Evolutionary conservation across 495 filamentous ascomycete species (phyloP).

Genomic region (Talaromyces proteolyticus): DNA sequence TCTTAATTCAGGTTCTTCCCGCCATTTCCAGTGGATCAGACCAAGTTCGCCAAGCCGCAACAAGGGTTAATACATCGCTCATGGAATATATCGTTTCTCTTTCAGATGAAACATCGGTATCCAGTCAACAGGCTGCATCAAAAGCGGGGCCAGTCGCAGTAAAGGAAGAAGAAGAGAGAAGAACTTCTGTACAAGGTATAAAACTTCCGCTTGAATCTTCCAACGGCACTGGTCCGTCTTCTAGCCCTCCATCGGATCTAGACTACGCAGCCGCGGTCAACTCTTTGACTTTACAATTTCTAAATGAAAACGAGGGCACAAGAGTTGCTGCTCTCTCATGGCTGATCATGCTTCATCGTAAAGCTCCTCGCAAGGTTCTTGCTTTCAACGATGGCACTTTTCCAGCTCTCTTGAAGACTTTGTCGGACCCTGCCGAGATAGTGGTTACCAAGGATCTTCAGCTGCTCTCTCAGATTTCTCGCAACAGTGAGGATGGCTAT

Average conservation of each 20-base stretch:
- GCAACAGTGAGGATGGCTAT: constrained; percentile 93
- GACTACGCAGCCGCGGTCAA: constrained; percentile 98
- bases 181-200: constrained; percentile 43
- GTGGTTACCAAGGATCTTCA: constrained; percentile 95
- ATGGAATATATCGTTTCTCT: constrained; percentile 89
- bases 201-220: constrained; percentile 35
- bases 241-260: constrained; percentile 56
- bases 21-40: constrained; percentile 91
- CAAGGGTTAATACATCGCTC: constrained; percentile 80
- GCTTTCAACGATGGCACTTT: constrained; percentile 98
- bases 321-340: constrained; percentile 89
- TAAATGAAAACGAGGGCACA: constrained; percentile 95
- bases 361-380: constrained; percentile 87
- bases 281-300: constrained; percentile 87
- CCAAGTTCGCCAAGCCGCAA: constrained; percentile 80
- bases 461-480: constrained; percentile 90
- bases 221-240: constrained; percentile 32
- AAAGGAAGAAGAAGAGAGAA: constrained; percentile 43
- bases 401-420: constrained; percentile 89
- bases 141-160: constrained; percentile 32
- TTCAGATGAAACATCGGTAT: constrained; percentile 63
- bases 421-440: constrained; percentile 91
- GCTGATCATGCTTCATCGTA: constrained; percentile 95
- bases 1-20: constrained; percentile 87
- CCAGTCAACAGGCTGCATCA: constrained; percentile 24